Evolutionary conservation across 2,329 filamentous ascomycete genomes (phyloP).

Genomic region (Metarhizium anisopliae): DNA sequence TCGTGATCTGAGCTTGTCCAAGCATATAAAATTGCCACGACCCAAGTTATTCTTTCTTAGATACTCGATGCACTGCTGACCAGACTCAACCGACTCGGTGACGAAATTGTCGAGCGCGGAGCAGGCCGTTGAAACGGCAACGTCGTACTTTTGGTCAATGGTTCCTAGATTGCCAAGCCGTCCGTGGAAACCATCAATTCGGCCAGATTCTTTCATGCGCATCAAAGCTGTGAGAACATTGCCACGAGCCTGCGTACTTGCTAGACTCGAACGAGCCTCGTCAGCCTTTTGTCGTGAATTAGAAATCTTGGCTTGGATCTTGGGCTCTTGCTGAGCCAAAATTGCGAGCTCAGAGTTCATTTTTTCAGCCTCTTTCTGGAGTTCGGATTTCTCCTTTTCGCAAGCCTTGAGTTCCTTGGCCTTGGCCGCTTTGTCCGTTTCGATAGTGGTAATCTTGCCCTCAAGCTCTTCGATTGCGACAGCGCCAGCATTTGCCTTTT

Average conservation of each 20-base stretch:
- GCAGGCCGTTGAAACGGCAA: constrained; percentile 97
- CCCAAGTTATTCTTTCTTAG: constrained; percentile 95
- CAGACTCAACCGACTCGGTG: constrained; percentile 89
- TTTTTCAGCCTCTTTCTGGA: constrained; percentile 67
- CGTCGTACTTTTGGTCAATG: constrained; percentile 89
- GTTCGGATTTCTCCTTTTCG: constrained; percentile 59
- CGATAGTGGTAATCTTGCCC: constrained; percentile 64
- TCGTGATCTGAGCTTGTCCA: constrained; percentile 74
- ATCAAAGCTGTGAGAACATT: constrained; percentile 88
- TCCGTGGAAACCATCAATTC: constrained; percentile 95
- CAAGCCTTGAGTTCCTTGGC: constrained; percentile 65
- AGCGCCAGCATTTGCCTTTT: constrained; percentile 81
- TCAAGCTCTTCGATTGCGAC: constrained; percentile 77
- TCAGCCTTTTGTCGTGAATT: constrained; percentile 90
- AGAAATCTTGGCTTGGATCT: constrained; percentile 75
- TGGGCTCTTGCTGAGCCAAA: constrained; percentile 68
- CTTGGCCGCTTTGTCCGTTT: constrained; percentile 64
- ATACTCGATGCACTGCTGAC: constrained; percentile 97
- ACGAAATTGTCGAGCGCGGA: constrained; percentile 90
- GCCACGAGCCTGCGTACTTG: constrained; percentile 83
- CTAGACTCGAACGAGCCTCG: constrained; percentile 83
- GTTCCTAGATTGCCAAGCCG: constrained; percentile 87
- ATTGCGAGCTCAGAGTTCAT: constrained; percentile 65
- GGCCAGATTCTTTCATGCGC: constrained; percentile 89
- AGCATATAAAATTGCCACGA: constrained; percentile 90